Evolutionary conservation across 148 eudicot genomes (phyloP), one percentile per base, ranked within the genome.

Genomic region (Amaranthus cruentus): DNA sequence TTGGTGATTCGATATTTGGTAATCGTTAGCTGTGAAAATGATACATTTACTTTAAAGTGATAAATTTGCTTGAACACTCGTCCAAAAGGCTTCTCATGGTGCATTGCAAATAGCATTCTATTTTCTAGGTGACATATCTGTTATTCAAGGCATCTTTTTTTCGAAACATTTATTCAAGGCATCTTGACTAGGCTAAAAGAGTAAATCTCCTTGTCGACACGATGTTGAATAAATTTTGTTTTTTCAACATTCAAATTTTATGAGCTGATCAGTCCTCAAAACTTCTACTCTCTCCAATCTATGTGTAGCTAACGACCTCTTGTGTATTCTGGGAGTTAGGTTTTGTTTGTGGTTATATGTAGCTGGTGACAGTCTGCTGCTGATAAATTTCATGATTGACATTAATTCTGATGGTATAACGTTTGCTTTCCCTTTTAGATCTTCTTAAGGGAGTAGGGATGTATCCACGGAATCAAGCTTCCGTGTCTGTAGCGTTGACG

Each of bases 401-500:
- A 44, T 54, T 57, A 50, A 44, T 6, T 66, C 13, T 6, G 13
- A 56, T 66, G 66, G 44, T 43, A 56, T 57, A 1, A 7, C 48
- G 5, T 66, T 15, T 68, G 14, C 14, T 62, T 28, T n/a, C 62
- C 55, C 9, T 9, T 60, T 18, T 71, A 84, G 87, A 70, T 78
- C 46, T 74, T 21, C 62, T 7, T n/a, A 78, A 65, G 75, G 77
- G 76, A 72, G 71, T 66, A 59, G 72, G 78, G 51, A 28, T 82
- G 68, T 73, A 66, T 69, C 55, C 49, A 75, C 62, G 81, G 79
- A 60, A 68, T 64, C 83, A 53, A 55, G 72, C 79, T 60, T 84
- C 71, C n/a, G 57, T 77, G 65, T 77, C 78, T 49, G 56, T 79
- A 46, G 71, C 47, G 38, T 66, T 81, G 49, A 68, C 53, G 71